Percentiles rank a stretch among this genome's conserved stretches.
phyloP scores from a whole-genome alignment of 148 eudicot genomes.

The Arbutus unedo region DNA sequence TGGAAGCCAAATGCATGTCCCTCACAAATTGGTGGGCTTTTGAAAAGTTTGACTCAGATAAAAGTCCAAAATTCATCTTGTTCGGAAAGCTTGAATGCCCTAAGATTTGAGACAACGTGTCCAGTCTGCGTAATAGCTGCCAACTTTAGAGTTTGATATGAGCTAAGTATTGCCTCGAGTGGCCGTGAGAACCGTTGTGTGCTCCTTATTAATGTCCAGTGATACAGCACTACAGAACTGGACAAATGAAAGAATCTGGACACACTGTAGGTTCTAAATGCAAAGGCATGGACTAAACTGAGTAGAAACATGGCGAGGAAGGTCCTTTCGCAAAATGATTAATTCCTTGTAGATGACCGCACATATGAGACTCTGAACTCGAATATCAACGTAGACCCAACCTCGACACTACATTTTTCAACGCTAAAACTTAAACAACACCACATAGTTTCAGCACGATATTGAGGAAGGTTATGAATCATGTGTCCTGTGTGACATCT shows the following conservation, averaged over 20 bases:
- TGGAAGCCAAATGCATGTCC: not conserved
- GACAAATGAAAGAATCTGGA: not conserved
- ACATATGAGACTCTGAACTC: not conserved
- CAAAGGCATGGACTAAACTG: not conserved
- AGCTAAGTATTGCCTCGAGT: not conserved
- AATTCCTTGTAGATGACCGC: not conserved
- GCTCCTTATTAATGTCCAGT: not conserved
- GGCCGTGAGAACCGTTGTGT: not conserved
- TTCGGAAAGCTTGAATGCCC: not conserved
- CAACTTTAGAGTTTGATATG: not conserved
- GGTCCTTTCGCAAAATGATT: not conserved
- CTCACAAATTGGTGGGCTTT: not conserved
- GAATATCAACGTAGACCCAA: not conserved
- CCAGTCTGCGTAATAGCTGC: not conserved
- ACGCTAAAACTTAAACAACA: not conserved
- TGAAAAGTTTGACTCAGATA: not conserved
- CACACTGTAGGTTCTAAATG: not conserved
- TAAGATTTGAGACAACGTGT: not conserved
- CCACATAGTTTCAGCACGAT: not conserved
- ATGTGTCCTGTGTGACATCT: not conserved
- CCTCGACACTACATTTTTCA: not conserved
- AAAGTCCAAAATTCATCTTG: not conserved
- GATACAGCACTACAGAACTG: not conserved
- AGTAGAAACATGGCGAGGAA: not conserved
- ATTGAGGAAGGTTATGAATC: not conserved